phyloP scores from a whole-genome alignment of 1,139 yeast genomes.

The Meyerozyma sp. region DNA sequence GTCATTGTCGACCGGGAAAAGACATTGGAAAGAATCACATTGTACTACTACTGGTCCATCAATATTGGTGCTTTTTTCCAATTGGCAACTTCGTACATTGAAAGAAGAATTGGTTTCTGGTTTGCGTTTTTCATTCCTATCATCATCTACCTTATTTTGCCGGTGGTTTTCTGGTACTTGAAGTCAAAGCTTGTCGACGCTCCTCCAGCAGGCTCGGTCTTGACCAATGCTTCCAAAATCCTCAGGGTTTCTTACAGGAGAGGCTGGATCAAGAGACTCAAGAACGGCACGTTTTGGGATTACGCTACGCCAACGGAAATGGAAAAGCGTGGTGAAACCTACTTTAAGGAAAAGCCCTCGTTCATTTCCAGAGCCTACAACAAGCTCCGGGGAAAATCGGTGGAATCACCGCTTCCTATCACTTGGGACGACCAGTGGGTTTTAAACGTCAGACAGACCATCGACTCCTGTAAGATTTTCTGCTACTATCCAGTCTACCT shows the following conservation, averaged over 20 bases:
- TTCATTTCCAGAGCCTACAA: neutral
- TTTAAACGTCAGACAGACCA: constrained; percentile 52
- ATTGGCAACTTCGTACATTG: constrained; percentile 71
- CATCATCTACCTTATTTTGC: constrained; percentile 43
- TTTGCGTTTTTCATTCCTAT: constrained; percentile 63
- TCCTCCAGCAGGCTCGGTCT: constrained; percentile 44
- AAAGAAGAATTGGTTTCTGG: constrained; percentile 71
- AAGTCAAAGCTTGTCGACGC: constrained; percentile 31
- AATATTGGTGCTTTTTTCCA: constrained; percentile 78
- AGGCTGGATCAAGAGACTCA: constrained; percentile 35
- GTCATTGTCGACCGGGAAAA: constrained; percentile 69
- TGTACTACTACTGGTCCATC: constrained; percentile 74
- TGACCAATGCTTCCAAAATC: constrained; percentile 40
- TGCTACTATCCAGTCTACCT: constrained; percentile 56
- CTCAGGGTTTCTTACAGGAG: constrained; percentile 31
- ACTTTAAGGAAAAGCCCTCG: neutral
- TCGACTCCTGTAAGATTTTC: constrained; percentile 58
- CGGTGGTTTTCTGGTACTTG: constrained; percentile 37
- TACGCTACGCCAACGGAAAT: constrained; percentile 50
- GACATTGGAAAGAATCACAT: constrained; percentile 69
- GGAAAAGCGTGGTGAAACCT: constrained; percentile 33
- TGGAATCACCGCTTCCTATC: constrained; percentile 17
- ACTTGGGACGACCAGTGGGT: constrained; percentile 55
- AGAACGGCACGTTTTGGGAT: constrained; percentile 42
- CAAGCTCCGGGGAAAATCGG: neutral